A percentile compares a stretch with the other conserved stretches of the same genome.
phyloP scores from a whole-genome alignment of 2,329 filamentous ascomycete genomes.

The Phoma herbarum region DNA sequence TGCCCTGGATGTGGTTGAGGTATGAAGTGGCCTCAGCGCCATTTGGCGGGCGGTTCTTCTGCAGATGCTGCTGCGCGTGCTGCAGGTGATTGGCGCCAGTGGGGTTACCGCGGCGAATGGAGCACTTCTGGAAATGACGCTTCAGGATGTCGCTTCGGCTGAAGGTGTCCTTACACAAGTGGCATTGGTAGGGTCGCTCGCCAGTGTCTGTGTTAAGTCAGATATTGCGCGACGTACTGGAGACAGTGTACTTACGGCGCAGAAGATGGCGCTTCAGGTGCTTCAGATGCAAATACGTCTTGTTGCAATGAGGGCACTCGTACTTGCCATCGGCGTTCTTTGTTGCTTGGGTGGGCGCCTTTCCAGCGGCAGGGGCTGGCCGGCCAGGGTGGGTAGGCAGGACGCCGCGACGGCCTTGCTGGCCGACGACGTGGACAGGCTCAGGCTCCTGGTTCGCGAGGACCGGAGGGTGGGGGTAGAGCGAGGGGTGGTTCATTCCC shows the following conservation, averaged over 20 bases:
- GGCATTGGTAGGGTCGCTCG: constrained; percentile 97
- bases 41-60: constrained; percentile 64
- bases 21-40: constrained; percentile 49
- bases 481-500: constrained; percentile 48
- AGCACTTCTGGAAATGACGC: constrained; percentile 99
- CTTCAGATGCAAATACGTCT: constrained; percentile 97
- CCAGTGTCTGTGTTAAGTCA: constrained; percentile 78
- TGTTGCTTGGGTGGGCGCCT: constrained; percentile 84
- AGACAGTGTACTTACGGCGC: constrained; percentile 76
- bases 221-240: constrained; percentile 24
- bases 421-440: constrained; percentile 92
- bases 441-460: constrained; percentile 59
- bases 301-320: constrained; percentile 96
- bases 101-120: constrained; percentile 92
- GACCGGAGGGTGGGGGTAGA: constrained; percentile 49
- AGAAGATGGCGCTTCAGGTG: constrained; percentile 96
- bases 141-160: constrained; percentile 98
- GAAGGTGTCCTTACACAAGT: constrained; percentile 97
- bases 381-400: constrained; percentile 89
- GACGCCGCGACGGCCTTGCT: constrained; percentile 90
- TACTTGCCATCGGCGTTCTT: constrained; percentile 99
- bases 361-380: constrained; percentile 79
- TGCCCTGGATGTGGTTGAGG: constrained; percentile 46
- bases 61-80: constrained; percentile 88
- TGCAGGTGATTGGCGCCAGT: constrained; percentile 94